A percentile compares a stretch with the other conserved stretches of the same genome.
Conservation (phyloP, 2,329 filamentous ascomycete species). For the Diaporthe citrichinensis region DNA sequence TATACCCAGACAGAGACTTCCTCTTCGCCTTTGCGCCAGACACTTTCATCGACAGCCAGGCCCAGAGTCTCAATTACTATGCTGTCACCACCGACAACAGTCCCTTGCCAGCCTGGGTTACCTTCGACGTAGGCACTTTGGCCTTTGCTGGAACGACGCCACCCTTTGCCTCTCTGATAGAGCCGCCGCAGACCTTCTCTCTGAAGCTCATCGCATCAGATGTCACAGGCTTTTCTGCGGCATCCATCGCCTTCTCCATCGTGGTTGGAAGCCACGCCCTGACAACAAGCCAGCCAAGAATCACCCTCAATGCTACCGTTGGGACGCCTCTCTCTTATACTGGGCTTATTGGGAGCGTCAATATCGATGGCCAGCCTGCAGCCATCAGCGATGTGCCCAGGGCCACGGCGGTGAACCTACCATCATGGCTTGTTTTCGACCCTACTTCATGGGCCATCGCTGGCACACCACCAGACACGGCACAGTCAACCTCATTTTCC, state of each 20-base stretch:
- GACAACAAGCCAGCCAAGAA: conserved; percentile 69
- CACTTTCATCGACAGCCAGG: conserved; percentile 73
- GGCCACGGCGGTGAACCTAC: conserved; percentile 66
- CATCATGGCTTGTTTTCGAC: conserved; percentile 80
- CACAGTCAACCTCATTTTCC: conserved; percentile 73
- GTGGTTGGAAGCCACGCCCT: conserved; percentile 80
- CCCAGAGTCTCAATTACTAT: conserved; percentile 76
- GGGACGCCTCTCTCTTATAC: conserved; percentile 67
- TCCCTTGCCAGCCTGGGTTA: conserved; percentile 88
- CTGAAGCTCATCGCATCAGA: conserved; percentile 85
- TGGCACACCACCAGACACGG: conserved; percentile 74
- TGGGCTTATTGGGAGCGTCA: conserved; percentile 65
- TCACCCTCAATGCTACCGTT: conserved; percentile 70
- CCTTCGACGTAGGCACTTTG: conserved; percentile 76
- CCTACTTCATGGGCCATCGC: conserved; percentile 70
- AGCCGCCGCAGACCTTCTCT: conserved; percentile 79
- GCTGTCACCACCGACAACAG: conserved; percentile 82
- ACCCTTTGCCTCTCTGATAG: conserved; percentile 71
- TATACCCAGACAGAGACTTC: conserved; percentile 68
- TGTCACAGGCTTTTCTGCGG: conserved; percentile 81
- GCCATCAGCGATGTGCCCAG: conserved; percentile 64
- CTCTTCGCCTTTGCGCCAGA: conserved; percentile 66
- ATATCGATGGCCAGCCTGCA: conserved; percentile 69
- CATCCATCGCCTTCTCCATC: conserved; percentile 77
- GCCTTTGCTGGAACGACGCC: conserved; percentile 81